These are phyloP conservation scores for Ambrosiella cleistominuta DNA, from an alignment of 2,329 filamentous ascomycete genomes.

Conservation along the genomic window DNA sequence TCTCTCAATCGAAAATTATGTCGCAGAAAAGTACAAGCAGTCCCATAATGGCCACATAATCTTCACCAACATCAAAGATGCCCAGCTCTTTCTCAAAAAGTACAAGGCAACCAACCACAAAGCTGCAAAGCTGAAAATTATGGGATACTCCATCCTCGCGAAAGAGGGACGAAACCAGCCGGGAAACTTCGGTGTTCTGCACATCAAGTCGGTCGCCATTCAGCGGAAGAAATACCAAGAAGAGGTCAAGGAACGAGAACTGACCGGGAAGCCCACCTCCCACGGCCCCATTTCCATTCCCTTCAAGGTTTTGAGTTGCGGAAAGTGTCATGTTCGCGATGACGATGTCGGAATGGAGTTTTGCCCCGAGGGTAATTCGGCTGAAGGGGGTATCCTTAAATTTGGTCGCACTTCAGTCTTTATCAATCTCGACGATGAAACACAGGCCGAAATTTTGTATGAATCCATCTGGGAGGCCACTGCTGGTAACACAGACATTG, in stretches of 20 bases:
- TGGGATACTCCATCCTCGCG: conserved; percentile 18
- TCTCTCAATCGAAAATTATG: conserved; percentile 26
- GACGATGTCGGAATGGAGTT: conserved; percentile 23
- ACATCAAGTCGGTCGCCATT: conserved; percentile 16
- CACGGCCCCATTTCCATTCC: conserved; percentile 13
- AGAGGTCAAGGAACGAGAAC: conserved; percentile 12
- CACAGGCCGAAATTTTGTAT: conserved; percentile 30
- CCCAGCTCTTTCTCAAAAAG: conserved; percentile 23
- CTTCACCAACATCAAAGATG: conserved; percentile 26
- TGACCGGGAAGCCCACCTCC: conserved; percentile 13
- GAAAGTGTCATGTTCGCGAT: conserved; percentile 28
- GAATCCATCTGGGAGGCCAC: conserved; percentile 30
- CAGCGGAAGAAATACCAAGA: conserved; percentile 14
- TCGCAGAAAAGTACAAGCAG: conserved; percentile 24
- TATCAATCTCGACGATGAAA: conserved; percentile 19
- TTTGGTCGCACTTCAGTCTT: conserved; percentile 28
- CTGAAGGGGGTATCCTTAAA: conserved; percentile 21
- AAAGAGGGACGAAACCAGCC: conserved; percentile 21
- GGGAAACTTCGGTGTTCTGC: conserved; percentile 16
- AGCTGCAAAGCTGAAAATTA: conserved; percentile 19
- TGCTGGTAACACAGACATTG: conserved; percentile 23
- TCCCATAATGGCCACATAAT: conserved; percentile 23
- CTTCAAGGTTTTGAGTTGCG: conserved; percentile 23
- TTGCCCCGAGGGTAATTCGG: conserved; percentile 23
- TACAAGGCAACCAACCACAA: conserved; percentile 5